These are phyloP conservation scores for Mycena alexandri DNA, from an alignment of 768 basidiomycete genomes.

Conservation along the genomic window DNA sequence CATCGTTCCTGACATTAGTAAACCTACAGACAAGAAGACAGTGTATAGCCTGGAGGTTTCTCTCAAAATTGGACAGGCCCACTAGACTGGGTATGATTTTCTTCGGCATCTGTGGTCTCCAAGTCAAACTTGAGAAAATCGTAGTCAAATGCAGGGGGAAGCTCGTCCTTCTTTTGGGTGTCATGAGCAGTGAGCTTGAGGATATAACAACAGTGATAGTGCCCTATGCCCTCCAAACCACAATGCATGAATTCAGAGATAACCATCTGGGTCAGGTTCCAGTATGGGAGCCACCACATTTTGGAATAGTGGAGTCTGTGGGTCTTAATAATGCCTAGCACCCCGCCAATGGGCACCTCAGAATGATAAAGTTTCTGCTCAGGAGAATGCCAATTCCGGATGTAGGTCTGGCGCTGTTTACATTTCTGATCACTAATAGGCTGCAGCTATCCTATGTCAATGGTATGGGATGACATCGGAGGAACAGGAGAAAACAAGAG, in stretches of 20 bases:
- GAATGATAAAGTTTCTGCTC: too few relatives aligned
- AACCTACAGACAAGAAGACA: conserved; percentile 1
- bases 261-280: conserved; percentile 40
- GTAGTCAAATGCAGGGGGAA: not conserved
- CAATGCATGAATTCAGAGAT: conserved; percentile 48
- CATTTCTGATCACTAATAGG: too few relatives aligned
- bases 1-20: not conserved
- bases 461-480: too few relatives aligned
- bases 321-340: too few relatives aligned
- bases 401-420: too few relatives aligned
- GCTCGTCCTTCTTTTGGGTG: not conserved
- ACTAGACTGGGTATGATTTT: not conserved
- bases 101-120: not conserved
- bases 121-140: not conserved
- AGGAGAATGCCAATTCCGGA: too few relatives aligned
- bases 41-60: not conserved
- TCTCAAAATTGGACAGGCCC: conserved; percentile 4
- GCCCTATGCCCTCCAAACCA: conserved; percentile 36
- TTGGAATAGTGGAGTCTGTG: too few relatives aligned
- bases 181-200: conserved; percentile 20
- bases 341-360: too few relatives aligned
- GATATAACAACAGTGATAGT: conserved; percentile 27
- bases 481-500: too few relatives aligned
- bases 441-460: too few relatives aligned
- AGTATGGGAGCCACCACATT: conserved; percentile 44